These are phyloP conservation scores for Lasiodiplodia hormozganensis DNA, from an alignment of 2,329 filamentous ascomycete genomes.

Conservation along the genomic window DNA sequence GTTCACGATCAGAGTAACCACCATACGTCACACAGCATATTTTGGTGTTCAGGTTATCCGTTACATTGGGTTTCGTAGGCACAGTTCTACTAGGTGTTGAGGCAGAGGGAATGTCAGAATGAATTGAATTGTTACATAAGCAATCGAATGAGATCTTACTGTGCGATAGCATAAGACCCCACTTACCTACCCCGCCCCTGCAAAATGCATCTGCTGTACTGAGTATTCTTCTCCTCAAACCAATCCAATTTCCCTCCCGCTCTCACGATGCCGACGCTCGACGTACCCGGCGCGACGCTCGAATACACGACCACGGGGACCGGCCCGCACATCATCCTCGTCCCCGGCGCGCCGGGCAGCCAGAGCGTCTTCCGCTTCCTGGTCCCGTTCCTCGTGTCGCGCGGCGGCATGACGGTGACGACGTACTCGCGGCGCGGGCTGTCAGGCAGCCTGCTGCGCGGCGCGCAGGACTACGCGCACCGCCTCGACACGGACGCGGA, in stretches of 20 bases:
- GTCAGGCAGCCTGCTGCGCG: not conserved
- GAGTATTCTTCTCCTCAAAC: too few species aligned
- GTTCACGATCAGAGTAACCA: too few species aligned
- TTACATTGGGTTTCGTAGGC: too few species aligned
- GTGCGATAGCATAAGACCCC: too few species aligned
- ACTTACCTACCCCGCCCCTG: too few species aligned
- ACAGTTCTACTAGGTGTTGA: too few species aligned
- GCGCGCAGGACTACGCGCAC: not conserved
- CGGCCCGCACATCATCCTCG: not conserved
- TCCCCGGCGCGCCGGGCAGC: not conserved
- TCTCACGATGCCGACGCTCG: not conserved
- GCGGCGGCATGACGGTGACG: not conserved
- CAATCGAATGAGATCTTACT: too few species aligned
- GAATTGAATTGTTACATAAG: too few species aligned
- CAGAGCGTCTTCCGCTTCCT: not conserved
- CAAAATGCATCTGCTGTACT: too few species aligned
- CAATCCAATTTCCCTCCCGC: not conserved
- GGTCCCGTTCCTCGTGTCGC: not conserved
- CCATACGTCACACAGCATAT: too few species aligned
- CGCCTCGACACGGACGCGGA: conserved; percentile 5
- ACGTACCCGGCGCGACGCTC: not conserved
- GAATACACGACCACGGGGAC: not conserved
- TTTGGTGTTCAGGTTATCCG: too few species aligned
- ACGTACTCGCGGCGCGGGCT: conserved; percentile 6
- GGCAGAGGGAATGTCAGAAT: too few species aligned